Percentiles rank a stretch among this genome's conserved stretches.
These are phyloP conservation scores for Beauveria medogensis DNA, from an alignment of 2,329 filamentous ascomycete species.

Conservation along the genomic window DNA sequence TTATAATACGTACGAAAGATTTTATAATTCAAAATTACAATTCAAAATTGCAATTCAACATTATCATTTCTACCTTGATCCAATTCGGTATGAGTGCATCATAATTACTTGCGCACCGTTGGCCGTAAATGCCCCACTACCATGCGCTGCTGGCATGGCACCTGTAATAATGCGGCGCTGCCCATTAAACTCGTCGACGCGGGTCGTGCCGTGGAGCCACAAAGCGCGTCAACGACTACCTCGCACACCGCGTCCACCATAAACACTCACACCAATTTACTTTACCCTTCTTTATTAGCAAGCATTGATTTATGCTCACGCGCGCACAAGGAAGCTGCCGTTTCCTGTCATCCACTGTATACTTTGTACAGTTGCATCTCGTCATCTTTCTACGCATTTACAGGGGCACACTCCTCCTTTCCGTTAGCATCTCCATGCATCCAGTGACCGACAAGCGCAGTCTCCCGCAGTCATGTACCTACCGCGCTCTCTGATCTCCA, in stretches of 20 bases:
- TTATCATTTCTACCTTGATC: no score
- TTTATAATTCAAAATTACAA: no score
- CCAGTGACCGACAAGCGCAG: neutral
- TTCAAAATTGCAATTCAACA: no score
- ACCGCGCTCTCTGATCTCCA: slow-evolving; percentile 78
- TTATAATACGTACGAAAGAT: no score
- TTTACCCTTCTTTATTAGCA: neutral
- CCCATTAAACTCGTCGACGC: slow-evolving; percentile 6
- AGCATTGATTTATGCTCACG: neutral
- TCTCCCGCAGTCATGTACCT: slow-evolving; percentile 67
- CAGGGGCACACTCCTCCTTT: neutral
- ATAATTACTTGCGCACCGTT: no score
- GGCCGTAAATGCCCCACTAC: no score
- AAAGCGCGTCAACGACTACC: neutral
- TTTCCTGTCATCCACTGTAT: neutral
- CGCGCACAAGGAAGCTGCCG: neutral
- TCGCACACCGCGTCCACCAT: slow-evolving; percentile 1
- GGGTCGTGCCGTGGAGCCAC: slow-evolving; percentile 7
- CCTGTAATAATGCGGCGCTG: neutral
- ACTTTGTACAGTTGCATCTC: neutral
- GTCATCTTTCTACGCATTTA: neutral
- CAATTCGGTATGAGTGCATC: no score
- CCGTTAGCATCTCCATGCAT: neutral
- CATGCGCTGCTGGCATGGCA: no score
- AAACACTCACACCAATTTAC: slow-evolving; percentile 6